Evolutionary conservation across 1,139 yeast species (phyloP), one percentile per base, ranked within the genome.

Genomic region (Nakaseomyces glabratus): DNA sequence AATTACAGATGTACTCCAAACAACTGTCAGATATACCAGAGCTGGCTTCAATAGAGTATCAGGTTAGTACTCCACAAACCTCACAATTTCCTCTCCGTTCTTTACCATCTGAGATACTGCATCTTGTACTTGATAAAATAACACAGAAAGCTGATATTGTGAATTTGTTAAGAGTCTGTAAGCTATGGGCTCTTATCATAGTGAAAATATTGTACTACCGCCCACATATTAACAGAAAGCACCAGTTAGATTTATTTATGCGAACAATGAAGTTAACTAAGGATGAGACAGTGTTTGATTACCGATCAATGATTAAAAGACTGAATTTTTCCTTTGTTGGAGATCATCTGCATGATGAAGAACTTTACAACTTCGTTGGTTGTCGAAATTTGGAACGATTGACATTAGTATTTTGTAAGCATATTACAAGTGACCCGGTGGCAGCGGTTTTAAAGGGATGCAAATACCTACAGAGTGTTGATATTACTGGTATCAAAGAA

Each of bases 121-220:
- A 80, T 35, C 71, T 77, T 43, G 74, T 88, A 6, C 76, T 84
- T 46, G 75, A 80, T 39, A 71, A 76, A 46, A 63, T 85, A 35
- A 76, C 73, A 31, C 65, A 80, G 34, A 71, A 69, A 43, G 52
- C 65, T 2, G 95, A 86, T 55, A 66, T 82, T 46, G 76, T 76
- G 41, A 66, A 77, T 10, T 64, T 85, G 28, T 63, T 85, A 41
- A 68, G 86, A 2, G 93, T 86, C 7, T 86, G 95, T 57, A 74
- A 74, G 46, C 72, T 77, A 44, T 86, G 95, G 81, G 85, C 88
- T 20, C 73, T 76, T 44, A 65, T 84, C 32, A 76, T 85, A 14
- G 75, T 86, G 11, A 95, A 85, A 52, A 68, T 81, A 36, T 64
- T 88, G 26, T 88, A 96, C 93, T 82, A 84, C 54, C 71, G 97